Base-by-base conservation (phyloP, 306 rosid genomes). In the Cicer judaicum region DNA sequence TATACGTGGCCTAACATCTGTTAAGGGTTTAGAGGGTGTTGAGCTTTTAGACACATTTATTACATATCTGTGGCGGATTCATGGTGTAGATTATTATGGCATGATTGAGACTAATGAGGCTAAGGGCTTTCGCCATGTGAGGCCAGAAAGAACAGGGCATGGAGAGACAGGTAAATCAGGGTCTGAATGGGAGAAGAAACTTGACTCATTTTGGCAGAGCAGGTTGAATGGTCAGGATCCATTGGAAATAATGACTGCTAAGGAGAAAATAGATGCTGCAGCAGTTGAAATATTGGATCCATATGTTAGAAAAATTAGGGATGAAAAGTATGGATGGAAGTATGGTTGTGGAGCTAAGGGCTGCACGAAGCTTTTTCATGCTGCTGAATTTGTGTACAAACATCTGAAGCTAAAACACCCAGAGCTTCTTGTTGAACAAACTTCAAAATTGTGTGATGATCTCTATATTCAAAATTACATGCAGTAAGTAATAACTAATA, bases 301-400 rank as follows among this genome's bases (percentile, higher is more conserved):
- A 42, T 88, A 71, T 76, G 93, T 95, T 29, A 84, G 99, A 60
- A 95, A 95, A 83, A 95, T 95, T 67, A 90, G 99, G 84, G 99
- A 95, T 90, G 99, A 95, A 71, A 95, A 92, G 80, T 95, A 92
- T 84, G 99, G 99, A 70, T 95, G 99, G 99, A 95, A 95, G 81
- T 95, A 92, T 92, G 99, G 99, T 38, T 95, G 99, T 83, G 99
- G 99, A 80, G 99, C 99, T 39, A 95, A 90, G 88, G 97, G 99
- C 44, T 95, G 99, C 89, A 95, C 99, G 10, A 95, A 95, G 89
- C 97, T 95, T 64, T 95, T 95, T 76, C 99, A 95, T 84, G 99
- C 98, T 43, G 77, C 99, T 53, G 99, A 95, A 78, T 95, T 88
- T 87, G 99, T 95, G 77, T 89, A 89, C 75, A 95, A 95, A 77